These are phyloP conservation scores for Isabelozyma rhagii DNA, from an alignment of 805 yeast genomes.

Conservation along the genomic window DNA sequence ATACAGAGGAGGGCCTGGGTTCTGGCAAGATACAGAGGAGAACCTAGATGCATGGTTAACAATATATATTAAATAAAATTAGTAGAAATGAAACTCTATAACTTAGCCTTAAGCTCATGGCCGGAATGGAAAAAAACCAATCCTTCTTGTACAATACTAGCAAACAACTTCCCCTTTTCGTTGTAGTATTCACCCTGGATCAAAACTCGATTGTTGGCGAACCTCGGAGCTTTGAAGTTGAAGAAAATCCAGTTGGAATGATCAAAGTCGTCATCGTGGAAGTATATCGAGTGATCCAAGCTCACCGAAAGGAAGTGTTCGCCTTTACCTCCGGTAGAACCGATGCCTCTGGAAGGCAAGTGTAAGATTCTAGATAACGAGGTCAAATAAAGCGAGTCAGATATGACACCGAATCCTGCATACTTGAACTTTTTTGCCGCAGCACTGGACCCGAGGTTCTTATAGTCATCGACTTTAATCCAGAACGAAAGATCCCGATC, in stretches of 20 bases:
- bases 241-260: constrained; percentile 31
- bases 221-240: constrained; percentile 24
- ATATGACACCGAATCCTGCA: constrained; percentile 28
- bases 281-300: constrained; percentile 32
- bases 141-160: constrained; percentile 34
- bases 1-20: too few species aligned
- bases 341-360: constrained; percentile 15
- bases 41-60: too few species aligned
- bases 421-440: constrained; percentile 17
- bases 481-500: constrained; percentile 32
- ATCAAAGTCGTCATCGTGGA: constrained; percentile 34
- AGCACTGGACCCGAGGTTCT: constrained; percentile 1
- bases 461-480: constrained; percentile 23
- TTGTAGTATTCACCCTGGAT: constrained; percentile 28
- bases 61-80: neutral
- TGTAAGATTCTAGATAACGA: constrained; percentile 26
- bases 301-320: constrained; percentile 28
- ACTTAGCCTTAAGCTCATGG: constrained; percentile 15
- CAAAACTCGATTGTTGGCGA: constrained; percentile 28
- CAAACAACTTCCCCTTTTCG: constrained; percentile 24
- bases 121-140: constrained; percentile 23
- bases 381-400: constrained; percentile 32
- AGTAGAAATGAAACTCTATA: constrained; percentile 3
- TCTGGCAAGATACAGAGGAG: too few species aligned
- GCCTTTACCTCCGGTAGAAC: constrained; percentile 21